These are phyloP conservation scores for Chondrus crispus DNA, from an alignment of 23 red algal genomes.

Conservation along the genomic window DNA sequence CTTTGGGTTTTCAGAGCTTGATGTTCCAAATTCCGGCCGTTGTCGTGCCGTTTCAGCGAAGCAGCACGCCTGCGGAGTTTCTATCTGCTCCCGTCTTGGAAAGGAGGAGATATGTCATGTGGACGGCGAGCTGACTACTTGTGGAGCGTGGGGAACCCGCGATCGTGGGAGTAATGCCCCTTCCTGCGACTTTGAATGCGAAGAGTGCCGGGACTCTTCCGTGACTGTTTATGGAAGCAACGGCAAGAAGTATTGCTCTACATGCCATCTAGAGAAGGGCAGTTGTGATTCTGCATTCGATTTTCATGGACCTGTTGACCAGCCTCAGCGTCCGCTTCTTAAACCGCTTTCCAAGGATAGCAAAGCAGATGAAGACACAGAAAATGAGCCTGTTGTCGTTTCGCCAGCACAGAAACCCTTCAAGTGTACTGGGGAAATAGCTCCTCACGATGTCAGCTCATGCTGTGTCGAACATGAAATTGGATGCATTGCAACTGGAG, in stretches of 20 bases:
- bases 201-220: background rate
- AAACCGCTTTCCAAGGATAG: too few relatives aligned
- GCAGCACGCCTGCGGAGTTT: background rate
- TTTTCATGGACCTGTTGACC: background rate
- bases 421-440: too few relatives aligned
- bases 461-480: too few relatives aligned
- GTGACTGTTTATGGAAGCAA: background rate
- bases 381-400: too few relatives aligned
- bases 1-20: slow-evolving; percentile 19
- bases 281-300: background rate
- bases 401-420: too few relatives aligned
- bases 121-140: background rate
- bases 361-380: too few relatives aligned
- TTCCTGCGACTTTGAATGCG: slow-evolving; percentile 18
- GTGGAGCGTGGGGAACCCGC: slow-evolving; percentile 20
- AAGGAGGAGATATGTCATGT: background rate
- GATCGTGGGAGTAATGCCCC: slow-evolving; percentile 1
- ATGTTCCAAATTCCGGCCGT: slow-evolving; percentile 27
- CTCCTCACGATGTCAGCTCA: too few relatives aligned
- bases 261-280: background rate
- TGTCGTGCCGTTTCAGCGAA: background rate
- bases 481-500: too few relatives aligned
- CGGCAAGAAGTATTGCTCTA: background rate
- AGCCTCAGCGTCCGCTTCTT: too few relatives aligned
- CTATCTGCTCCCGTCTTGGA: background rate